Conservation (phyloP, 2,329 filamentous ascomycete genomes). For the Colletotrichum acutatum region DNA sequence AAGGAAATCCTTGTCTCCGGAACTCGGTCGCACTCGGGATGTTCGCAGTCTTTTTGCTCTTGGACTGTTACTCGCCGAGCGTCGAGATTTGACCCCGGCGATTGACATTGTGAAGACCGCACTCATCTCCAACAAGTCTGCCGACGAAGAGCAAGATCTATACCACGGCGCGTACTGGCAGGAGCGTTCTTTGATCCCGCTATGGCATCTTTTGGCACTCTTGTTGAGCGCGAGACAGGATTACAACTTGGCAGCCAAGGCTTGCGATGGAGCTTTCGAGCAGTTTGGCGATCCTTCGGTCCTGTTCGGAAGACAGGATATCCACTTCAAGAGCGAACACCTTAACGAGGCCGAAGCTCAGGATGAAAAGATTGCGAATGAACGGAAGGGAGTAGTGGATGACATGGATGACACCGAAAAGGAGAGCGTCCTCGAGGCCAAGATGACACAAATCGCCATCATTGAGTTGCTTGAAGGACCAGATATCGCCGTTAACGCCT, state of each 20-base stretch:
- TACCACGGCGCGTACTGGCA: constrained; percentile 65
- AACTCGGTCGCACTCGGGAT: constrained; percentile 73
- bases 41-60: constrained; percentile 84
- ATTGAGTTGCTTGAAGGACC: constrained; percentile 86
- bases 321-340: constrained; percentile 73
- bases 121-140: constrained; percentile 68
- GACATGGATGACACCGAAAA: constrained; percentile 88
- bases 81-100: constrained; percentile 81
- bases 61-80: constrained; percentile 87
- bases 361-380: constrained; percentile 40
- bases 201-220: constrained; percentile 92
- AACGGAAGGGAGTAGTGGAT: constrained; percentile 69
- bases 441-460: constrained; percentile 92
- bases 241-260: constrained; percentile 80
- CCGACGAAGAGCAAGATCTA: constrained; percentile 55
- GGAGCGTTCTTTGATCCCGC: constrained; percentile 75
- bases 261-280: constrained; percentile 91
- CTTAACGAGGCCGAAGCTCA: constrained; percentile 64
- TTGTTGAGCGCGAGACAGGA: constrained; percentile 89
- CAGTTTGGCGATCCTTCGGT: constrained; percentile 81
- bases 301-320: constrained; percentile 72
- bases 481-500: constrained; percentile 87
- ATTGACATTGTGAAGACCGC: constrained; percentile 85
- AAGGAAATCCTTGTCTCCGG: constrained; percentile 76
- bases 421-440: constrained; percentile 89